Evolutionary conservation across 352 stramenopile species (phyloP).

Genomic region (Phytophthora ramorum): DNA sequence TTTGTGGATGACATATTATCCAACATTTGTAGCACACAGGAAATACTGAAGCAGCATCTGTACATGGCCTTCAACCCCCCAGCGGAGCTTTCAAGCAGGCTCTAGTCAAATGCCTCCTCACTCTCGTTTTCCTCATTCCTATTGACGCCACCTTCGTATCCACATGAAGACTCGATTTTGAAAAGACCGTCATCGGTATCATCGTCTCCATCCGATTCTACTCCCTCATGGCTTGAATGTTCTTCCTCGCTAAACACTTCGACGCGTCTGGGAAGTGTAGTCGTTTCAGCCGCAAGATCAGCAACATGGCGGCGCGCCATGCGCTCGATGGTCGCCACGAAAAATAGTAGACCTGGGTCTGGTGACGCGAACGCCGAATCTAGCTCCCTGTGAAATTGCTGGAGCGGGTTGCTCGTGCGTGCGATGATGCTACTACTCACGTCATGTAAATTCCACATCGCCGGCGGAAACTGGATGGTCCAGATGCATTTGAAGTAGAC

Average conservation of each 20-base stretch:
- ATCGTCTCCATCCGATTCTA: not conserved
- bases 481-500: constrained; percentile 23
- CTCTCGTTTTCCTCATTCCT: not conserved
- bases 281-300: constrained; percentile 26
- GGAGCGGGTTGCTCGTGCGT: constrained; percentile 30
- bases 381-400: constrained; percentile 21
- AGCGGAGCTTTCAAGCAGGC: no score
- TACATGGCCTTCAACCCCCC: no score
- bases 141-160: not conserved
- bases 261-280: constrained; percentile 11
- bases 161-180: not conserved
- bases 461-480: constrained; percentile 17
- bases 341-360: constrained; percentile 14
- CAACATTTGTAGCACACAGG: not conserved
- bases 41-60: not conserved
- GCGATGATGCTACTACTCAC: constrained; percentile 14
- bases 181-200: not conserved
- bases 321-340: constrained; percentile 26
- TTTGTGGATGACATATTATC: no score
- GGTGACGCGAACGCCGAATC: constrained; percentile 17
- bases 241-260: constrained; percentile 14
- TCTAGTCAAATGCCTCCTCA: not conserved
- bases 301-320: constrained; percentile 23
- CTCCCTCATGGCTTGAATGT: constrained; percentile 7
- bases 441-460: constrained; percentile 30